A percentile compares a stretch with the other conserved stretches of the same genome.
phyloP scores from a whole-genome alignment of 1,284 basidiomycete genomes.

The Butyriboletus appendiculatus region DNA sequence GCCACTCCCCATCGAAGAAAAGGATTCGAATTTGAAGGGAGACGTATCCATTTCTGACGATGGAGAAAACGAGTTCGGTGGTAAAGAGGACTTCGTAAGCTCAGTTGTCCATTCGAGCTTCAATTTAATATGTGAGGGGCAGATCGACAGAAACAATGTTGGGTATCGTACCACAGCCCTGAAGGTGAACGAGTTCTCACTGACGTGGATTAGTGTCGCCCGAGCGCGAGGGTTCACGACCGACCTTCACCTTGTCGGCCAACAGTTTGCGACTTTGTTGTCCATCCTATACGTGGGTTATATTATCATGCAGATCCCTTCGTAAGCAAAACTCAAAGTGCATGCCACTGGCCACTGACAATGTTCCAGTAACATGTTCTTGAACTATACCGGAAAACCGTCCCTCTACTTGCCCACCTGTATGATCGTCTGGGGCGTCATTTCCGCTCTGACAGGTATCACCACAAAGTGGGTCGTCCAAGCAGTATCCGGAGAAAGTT shows the following conservation, averaged over 20 bases:
- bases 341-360: background rate
- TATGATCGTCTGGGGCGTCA: slow-evolving; percentile 72
- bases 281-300: slow-evolving; percentile 75
- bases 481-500: background rate
- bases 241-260: slow-evolving; percentile 37
- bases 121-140: background rate
- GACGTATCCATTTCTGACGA: background rate
- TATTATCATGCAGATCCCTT: slow-evolving; percentile 63
- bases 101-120: background rate
- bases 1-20: slow-evolving; percentile 6
- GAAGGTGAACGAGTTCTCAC: background rate
- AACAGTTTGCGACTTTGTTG: slow-evolving; percentile 67
- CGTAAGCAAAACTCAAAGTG: slow-evolving; percentile 19
- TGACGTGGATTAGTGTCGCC: slow-evolving; percentile 23
- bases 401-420: slow-evolving; percentile 73
- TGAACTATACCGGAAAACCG: slow-evolving; percentile 72
- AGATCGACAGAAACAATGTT: slow-evolving; percentile 73
- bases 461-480: slow-evolving; percentile 49
- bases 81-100: slow-evolving; percentile 49
- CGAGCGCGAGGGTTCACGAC: slow-evolving; percentile 24
- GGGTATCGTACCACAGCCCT: slow-evolving; percentile 38
- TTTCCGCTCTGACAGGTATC: slow-evolving; percentile 66
- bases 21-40: background rate
- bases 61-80: slow-evolving; percentile 43
- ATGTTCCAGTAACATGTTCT: slow-evolving; percentile 62